Evolutionary conservation across 2,329 filamentous ascomycete species (phyloP), one percentile per base, ranked within the genome.

Genomic region (Coniella vitis): DNA sequence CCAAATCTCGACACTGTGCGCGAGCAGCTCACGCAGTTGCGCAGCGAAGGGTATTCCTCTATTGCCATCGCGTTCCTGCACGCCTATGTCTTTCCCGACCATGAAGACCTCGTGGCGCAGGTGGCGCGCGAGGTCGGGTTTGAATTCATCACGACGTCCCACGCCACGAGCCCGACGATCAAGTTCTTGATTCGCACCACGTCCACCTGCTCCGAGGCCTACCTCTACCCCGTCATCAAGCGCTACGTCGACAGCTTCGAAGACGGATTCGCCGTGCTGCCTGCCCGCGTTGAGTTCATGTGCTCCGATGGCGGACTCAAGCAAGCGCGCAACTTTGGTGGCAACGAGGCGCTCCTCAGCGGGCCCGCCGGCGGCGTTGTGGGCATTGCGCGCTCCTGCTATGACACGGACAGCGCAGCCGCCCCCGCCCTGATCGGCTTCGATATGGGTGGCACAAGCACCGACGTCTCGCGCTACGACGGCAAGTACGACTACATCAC

Each of bases 401-500:
- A 83, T 63, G 82, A 86, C 52, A 69, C 75, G 0, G 65, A 75
- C n/a, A n/a, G n/a, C n/a, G n/a, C n/a, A n/a, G 83, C 82, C 29
- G 78, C 78, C 55, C 83, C 71, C 0, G 82, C 83, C 0, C 75
- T 87, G 3, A 86, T 62, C 21, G 60, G 60, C 1, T 59, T 60
- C 45, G 57, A 63, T 29, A 62, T 65, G 65, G 84, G 84, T 12
- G 84, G 84, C 10, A 87, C 84, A 2, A 83, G 78, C 45, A 88
- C 84, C 2, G 84, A 88, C 58, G 83, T 87, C 13, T 84, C 81
- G 32, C 68, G 84, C 38, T 87, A 84, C 56, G 79, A 78, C 4
- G 84, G 84, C 10, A 71, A 79, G 36, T 80, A 86, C 54, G 84
- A 87, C 48, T 82, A 88, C 56, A 81, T 87, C 12, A 86, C 86